Conservation (phyloP, 805 yeast genomes). For the Sugiyamaella valdiviana region DNA sequence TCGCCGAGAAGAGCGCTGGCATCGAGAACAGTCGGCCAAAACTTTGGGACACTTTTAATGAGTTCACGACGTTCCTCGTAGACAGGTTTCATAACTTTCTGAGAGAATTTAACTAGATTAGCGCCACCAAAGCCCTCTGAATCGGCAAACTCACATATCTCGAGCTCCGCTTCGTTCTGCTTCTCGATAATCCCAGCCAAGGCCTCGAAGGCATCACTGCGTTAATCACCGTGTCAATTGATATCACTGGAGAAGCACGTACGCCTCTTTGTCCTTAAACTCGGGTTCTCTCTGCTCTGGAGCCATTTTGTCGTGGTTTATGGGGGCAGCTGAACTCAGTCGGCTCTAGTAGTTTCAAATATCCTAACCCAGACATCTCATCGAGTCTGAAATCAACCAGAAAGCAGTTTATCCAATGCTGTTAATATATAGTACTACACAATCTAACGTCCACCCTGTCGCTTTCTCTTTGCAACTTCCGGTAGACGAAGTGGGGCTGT, state of each 20-base stretch:
- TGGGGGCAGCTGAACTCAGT: not conserved
- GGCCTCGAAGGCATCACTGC: conserved; percentile 11
- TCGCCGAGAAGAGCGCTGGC: conserved; percentile 75
- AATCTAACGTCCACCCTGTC: conserved; percentile 23
- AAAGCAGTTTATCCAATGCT: not conserved
- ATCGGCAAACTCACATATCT: conserved; percentile 19
- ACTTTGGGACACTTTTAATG: conserved; percentile 55
- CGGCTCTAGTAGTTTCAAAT: not conserved
- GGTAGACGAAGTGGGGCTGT: conserved; percentile 89
- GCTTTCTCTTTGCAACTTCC: conserved; percentile 57
- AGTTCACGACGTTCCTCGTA: conserved; percentile 51
- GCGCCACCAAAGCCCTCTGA: not conserved
- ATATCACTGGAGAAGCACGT: not conserved
- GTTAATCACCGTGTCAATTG: not conserved
- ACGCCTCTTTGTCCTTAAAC: not conserved
- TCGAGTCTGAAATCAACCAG: not conserved
- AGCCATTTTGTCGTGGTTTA: not conserved
- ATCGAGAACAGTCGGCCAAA: conserved; percentile 84
- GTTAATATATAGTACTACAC: not conserved
- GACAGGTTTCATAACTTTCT: conserved; percentile 45
- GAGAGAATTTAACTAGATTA: conserved; percentile 15
- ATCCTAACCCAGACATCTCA: not conserved
- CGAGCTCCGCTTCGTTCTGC: conserved; percentile 23
- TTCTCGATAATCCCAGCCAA: conserved; percentile 23
- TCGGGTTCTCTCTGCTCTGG: conserved; percentile 1